phyloP scores from a whole-genome alignment of 345 rosid genomes.

The Eucalyptus rudis region DNA sequence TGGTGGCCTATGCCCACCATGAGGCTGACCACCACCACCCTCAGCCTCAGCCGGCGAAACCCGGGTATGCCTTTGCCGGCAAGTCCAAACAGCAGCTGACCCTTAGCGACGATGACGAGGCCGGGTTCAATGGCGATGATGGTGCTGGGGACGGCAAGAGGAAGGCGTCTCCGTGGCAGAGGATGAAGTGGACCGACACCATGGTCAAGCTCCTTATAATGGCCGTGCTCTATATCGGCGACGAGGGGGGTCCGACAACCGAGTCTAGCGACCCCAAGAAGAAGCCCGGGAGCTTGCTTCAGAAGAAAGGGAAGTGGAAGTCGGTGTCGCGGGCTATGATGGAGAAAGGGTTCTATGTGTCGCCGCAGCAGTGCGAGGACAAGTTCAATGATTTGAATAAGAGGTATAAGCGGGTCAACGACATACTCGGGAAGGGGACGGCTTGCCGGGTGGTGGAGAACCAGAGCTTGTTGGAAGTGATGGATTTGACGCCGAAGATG shows the following conservation, averaged over 20 bases:
- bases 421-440: constrained; percentile 80
- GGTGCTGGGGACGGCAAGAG: constrained; percentile 38
- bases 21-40: constrained; percentile 10
- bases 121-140: constrained; percentile 43
- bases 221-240: constrained; percentile 93
- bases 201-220: constrained; percentile 80
- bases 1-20: constrained; percentile 26
- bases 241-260: constrained; percentile 36
- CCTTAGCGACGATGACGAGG: constrained; percentile 70
- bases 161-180: constrained; percentile 75
- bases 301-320: constrained; percentile 99
- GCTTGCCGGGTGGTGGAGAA: constrained; percentile 95
- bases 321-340: constrained; percentile 92
- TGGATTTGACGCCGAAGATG: constrained; percentile 66
- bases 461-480: constrained; percentile 59
- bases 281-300: constrained; percentile 43
- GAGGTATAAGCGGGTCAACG: constrained; percentile 95
- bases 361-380: constrained; percentile 98
- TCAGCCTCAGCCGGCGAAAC: constrained; percentile 35
- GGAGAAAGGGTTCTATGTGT: constrained; percentile 93
- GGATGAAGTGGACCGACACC: constrained; percentile 95
- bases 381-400: constrained; percentile 94
- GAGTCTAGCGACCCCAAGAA: constrained; percentile 53
- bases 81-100: constrained; percentile 48
- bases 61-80: constrained; percentile 20